Conservation (phyloP, 140 eudicot genomes). For the Anethum foeniculum region DNA sequence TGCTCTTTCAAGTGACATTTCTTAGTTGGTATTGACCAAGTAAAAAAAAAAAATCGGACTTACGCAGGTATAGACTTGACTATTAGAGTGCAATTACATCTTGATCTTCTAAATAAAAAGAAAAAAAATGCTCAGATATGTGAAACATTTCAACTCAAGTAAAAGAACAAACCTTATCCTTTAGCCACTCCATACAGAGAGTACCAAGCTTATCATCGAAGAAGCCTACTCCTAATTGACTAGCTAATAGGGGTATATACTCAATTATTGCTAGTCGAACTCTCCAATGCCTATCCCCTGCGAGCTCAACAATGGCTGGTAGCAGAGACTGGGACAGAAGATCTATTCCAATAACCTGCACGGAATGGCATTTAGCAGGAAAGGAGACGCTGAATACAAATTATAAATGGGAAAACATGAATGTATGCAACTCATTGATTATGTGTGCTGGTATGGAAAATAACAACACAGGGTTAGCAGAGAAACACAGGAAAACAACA, state of each 20-base stretch:
- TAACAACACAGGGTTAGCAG: not conserved
- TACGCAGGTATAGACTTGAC: not conserved
- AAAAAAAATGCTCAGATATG: not conserved
- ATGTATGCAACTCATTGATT: not conserved
- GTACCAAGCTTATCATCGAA: constrained; percentile 95
- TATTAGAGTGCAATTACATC: not conserved
- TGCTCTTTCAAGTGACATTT: not conserved
- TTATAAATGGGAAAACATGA: not conserved
- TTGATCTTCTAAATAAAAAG: not conserved
- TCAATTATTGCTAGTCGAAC: constrained; percentile 95
- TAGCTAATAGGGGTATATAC: constrained; percentile 86
- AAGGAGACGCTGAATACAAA: not conserved
- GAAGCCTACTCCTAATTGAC: constrained; percentile 96
- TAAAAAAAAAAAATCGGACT: not conserved
- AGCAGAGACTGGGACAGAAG: constrained; percentile 80
- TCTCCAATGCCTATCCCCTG: constrained; percentile 99
- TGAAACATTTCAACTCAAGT: not conserved
- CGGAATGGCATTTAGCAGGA: constrained; percentile 14
- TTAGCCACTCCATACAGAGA: constrained; percentile 98
- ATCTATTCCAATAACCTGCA: constrained; percentile 96
- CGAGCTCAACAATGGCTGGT: constrained; percentile 98
- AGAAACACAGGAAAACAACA: not conserved
- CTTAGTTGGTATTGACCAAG: not conserved
- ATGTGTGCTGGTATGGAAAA: not conserved
- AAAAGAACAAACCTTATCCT: constrained; percentile 69